phyloP scores from a whole-genome alignment of 2,329 filamentous ascomycete species.

The Endothia cerciana region DNA sequence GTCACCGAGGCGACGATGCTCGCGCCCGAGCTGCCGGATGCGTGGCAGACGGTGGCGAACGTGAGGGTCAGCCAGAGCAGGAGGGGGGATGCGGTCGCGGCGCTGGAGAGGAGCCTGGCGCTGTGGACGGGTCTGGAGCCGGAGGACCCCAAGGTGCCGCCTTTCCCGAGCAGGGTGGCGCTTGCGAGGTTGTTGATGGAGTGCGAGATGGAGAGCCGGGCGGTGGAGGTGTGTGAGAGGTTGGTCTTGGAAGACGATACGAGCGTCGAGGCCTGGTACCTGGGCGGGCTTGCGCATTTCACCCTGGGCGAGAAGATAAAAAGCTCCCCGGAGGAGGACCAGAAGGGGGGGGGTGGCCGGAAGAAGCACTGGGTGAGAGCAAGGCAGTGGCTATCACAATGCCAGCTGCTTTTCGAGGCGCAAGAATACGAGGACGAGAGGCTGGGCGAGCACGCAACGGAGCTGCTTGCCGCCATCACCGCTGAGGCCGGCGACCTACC shows the following conservation, averaged over 20 bases:
- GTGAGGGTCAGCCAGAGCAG: conserved; percentile 88
- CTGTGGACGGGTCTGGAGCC: conserved; percentile 82
- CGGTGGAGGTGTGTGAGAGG: conserved; percentile 81
- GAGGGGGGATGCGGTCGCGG: conserved; percentile 76
- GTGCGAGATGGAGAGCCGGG: conserved; percentile 81
- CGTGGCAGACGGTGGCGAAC: conserved; percentile 93
- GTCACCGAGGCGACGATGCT: conserved; percentile 89
- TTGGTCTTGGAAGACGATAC: conserved; percentile 87
- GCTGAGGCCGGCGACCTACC: conserved; percentile 65
- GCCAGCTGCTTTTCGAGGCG: conserved; percentile 75
- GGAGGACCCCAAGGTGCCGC: conserved; percentile 73
- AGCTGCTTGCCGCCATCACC: conserved; percentile 68
- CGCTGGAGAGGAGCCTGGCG: conserved; percentile 77
- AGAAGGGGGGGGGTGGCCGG: conserved; percentile 49
- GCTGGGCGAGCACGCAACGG: conserved; percentile 73
- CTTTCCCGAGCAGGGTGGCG: conserved; percentile 84
- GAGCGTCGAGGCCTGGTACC: conserved; percentile 95
- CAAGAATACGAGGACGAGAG: conserved; percentile 87
- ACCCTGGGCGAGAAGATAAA: conserved; percentile 74
- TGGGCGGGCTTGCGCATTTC: conserved; percentile 92
- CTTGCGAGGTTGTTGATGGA: conserved; percentile 88
- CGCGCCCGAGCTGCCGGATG: conserved; percentile 79
- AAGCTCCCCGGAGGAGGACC: conserved; percentile 39
- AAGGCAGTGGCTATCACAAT: conserved; percentile 80
- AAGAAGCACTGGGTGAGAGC: conserved; percentile 72